phyloP scores from a whole-genome alignment of 352 stramenopile species.

The Pythium scleroteichum region DNA sequence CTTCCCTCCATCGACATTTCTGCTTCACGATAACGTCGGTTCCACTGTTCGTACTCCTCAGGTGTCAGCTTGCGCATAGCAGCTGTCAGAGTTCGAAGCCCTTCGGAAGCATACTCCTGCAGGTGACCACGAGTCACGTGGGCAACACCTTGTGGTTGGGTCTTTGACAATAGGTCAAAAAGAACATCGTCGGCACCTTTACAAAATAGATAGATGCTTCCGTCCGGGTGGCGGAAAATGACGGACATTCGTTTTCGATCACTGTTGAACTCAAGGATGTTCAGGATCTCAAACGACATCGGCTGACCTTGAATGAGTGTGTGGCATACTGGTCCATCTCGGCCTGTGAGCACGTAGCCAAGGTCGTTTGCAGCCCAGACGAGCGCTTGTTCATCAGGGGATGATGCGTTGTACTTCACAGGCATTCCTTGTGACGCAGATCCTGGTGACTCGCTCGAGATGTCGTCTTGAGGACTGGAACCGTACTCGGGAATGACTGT shows the following conservation, averaged over 20 bases:
- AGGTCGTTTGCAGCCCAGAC: constrained; percentile 77
- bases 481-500: constrained; percentile 83
- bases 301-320: constrained; percentile 60
- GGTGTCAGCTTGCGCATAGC: constrained; percentile 65
- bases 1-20: constrained; percentile 74
- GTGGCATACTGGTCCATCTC: constrained; percentile 70
- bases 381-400: constrained; percentile 81
- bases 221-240: constrained; percentile 86
- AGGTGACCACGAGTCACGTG: constrained; percentile 83
- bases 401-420: constrained; percentile 87
- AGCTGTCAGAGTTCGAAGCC: constrained; percentile 74
- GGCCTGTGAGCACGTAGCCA: constrained; percentile 63
- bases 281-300: constrained; percentile 92
- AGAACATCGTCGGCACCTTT: constrained; percentile 84
- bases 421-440: constrained; percentile 4
- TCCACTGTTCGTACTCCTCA: constrained; percentile 80
- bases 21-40: constrained; percentile 66
- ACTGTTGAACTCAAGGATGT: constrained; percentile 98
- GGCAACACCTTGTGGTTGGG: constrained; percentile 70
- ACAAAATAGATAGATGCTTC: constrained; percentile 78
- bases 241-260: constrained; percentile 99
- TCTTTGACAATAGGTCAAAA: constrained; percentile 70
- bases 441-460: neutral
- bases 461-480: neutral
- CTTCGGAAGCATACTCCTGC: constrained; percentile 79